A percentile compares a stretch with the other conserved stretches of the same genome.
phyloP scores from a whole-genome alignment of 495 filamentous ascomycete genomes.

The Podospora pseudoanserina region DNA sequence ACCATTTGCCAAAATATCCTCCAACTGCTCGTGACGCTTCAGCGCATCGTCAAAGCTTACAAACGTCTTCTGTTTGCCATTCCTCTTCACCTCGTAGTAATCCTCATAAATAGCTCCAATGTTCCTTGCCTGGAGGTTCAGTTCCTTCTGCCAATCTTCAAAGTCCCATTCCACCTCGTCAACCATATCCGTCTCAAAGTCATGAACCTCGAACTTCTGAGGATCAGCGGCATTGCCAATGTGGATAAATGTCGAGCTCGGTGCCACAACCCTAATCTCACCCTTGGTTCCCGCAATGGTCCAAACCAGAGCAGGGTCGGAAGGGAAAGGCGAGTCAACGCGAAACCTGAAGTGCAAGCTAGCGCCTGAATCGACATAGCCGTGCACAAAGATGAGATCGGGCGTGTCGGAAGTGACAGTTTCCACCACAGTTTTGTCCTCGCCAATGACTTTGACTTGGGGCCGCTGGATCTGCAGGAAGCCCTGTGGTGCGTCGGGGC shows the following conservation, averaged over 20 bases:
- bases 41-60: conserved; percentile 43
- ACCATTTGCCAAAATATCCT: conserved; percentile 13
- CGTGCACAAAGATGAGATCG: conserved; percentile 47
- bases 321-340: conserved; percentile 48
- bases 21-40: conserved; percentile 40
- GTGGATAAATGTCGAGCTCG: conserved; percentile 33
- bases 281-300: conserved; percentile 53
- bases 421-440: conserved; percentile 24
- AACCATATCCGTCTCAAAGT: conserved; percentile 40
- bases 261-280: conserved; percentile 48
- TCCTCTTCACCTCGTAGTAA: conserved; percentile 32
- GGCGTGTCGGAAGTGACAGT: conserved; percentile 39
- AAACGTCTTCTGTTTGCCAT: conserved; percentile 18
- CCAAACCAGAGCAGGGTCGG: conserved; percentile 50
- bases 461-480: conserved; percentile 48
- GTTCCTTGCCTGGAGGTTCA: conserved; percentile 37
- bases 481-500: conserved; percentile 26
- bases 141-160: conserved; percentile 39
- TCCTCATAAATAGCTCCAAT: conserved; percentile 51
- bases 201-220: conserved; percentile 42
- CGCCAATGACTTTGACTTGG: conserved; percentile 32
- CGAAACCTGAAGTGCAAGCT: conserved; percentile 46
- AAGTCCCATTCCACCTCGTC: conserved; percentile 43
- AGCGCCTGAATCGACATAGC: conserved; percentile 31
- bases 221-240: conserved; percentile 32